phyloP scores from a whole-genome alignment of 2,329 filamentous ascomycete species.

The Microdochium trichocladiopsis region DNA sequence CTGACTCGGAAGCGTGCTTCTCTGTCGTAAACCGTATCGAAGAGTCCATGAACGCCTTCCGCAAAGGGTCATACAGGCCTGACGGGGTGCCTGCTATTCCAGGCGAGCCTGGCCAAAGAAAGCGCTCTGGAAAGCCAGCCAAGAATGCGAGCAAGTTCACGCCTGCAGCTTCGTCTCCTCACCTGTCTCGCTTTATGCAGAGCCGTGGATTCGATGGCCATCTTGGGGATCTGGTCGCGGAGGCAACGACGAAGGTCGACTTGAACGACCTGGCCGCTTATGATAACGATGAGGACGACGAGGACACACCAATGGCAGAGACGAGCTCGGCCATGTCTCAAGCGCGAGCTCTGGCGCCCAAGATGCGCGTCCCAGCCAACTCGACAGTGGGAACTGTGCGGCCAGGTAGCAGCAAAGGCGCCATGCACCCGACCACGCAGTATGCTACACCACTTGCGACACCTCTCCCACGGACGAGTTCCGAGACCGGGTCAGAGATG shows the following conservation, averaged over 20 bases:
- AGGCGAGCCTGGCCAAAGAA: slow-evolving; percentile 9
- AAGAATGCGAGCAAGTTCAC: slow-evolving; percentile 34
- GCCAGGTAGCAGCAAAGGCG: slow-evolving; percentile 51
- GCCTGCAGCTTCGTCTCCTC: slow-evolving; percentile 52
- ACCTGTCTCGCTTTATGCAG: slow-evolving; percentile 60
- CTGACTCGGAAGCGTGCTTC: slow-evolving; percentile 47
- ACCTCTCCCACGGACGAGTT: slow-evolving; percentile 19
- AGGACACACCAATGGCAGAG: slow-evolving; percentile 34
- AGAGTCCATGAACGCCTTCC: slow-evolving; percentile 44
- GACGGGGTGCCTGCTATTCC: slow-evolving; percentile 40
- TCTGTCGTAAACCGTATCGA: slow-evolving; percentile 40
- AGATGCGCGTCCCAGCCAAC: slow-evolving; percentile 53
- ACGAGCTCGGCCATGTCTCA: slow-evolving; percentile 32
- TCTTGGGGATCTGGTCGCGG: slow-evolving; percentile 48
- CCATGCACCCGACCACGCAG: slow-evolving; percentile 28
- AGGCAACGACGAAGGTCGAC: slow-evolving; percentile 48
- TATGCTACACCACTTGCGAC: slow-evolving; percentile 30
- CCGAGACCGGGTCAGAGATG: slow-evolving; percentile 12
- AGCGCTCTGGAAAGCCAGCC: slow-evolving; percentile 11
- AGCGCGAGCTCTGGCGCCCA: slow-evolving; percentile 14
- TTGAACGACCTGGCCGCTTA: slow-evolving; percentile 40
- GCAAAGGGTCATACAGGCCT: slow-evolving; percentile 36
- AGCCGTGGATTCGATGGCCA: slow-evolving; percentile 55
- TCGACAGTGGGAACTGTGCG: slow-evolving; percentile 37
- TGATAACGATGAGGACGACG: slow-evolving; percentile 48